These are phyloP conservation scores for Ogataea pignaliae DNA, from an alignment of 805 yeast genomes.

Conservation along the genomic window DNA sequence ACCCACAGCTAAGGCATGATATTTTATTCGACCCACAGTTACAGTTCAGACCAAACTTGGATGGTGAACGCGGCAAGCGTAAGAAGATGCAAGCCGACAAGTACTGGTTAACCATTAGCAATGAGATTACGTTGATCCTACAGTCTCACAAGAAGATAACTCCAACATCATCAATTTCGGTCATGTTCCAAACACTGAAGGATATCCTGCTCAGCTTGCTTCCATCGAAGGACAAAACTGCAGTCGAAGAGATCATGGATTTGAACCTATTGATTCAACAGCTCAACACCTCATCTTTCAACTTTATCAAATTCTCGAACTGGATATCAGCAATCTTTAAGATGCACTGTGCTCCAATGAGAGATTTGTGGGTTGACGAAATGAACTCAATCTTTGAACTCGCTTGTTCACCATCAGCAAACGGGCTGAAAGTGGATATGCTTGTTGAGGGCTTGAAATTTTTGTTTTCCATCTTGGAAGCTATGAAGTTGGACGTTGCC, in stretches of 20 bases:
- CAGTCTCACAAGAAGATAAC: slow-evolving; percentile 10
- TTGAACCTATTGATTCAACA: slow-evolving; percentile 74
- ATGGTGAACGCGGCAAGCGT: slow-evolving; percentile 83
- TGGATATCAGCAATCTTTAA: slow-evolving; percentile 79
- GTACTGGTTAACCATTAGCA: slow-evolving; percentile 76
- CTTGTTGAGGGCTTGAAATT: slow-evolving; percentile 74
- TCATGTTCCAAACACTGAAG: slow-evolving; percentile 70
- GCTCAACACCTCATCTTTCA: slow-evolving; percentile 62
- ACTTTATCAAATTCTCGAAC: slow-evolving; percentile 61
- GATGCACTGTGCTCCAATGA: slow-evolving; percentile 93
- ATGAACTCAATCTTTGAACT: slow-evolving; percentile 60
- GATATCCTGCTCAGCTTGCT: slow-evolving; percentile 71
- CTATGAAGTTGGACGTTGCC: slow-evolving; percentile 93
- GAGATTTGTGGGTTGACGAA: slow-evolving; percentile 84
- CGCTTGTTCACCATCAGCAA: slow-evolving; percentile 28
- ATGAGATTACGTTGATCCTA: slow-evolving; percentile 50
- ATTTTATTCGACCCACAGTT: slow-evolving; percentile 87
- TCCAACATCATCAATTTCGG: slow-evolving; percentile 42
- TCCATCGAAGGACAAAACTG: slow-evolving; percentile 68
- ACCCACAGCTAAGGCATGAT: slow-evolving; percentile 91
- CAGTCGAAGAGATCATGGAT: slow-evolving; percentile 71
- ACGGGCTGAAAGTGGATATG: slow-evolving; percentile 27
- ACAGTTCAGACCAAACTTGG: slow-evolving; percentile 87
- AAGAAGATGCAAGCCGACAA: slow-evolving; percentile 72
- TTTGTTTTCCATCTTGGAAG: slow-evolving; percentile 80